phyloP scores from a whole-genome alignment of 306 rosid genomes.

The Gynostemma pentaphyllum region DNA sequence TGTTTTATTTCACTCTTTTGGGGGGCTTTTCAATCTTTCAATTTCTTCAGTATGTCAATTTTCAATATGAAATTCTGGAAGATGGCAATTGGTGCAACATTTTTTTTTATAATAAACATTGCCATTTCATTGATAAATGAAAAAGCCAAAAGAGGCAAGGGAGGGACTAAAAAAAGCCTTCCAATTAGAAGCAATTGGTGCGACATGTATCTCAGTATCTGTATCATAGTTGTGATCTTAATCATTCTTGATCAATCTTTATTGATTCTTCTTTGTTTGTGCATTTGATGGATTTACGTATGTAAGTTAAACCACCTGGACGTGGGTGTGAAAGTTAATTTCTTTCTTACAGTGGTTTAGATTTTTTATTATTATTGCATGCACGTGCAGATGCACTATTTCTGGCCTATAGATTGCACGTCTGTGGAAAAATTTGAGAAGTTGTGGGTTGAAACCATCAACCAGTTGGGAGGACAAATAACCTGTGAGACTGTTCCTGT shows the following conservation, averaged over 20 bases:
- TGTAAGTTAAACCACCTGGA: not conserved
- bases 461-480: constrained; percentile 40
- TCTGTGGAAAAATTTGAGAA: constrained; percentile 46
- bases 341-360: not conserved
- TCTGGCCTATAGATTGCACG: constrained; percentile 56
- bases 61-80: not conserved
- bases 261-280: not conserved
- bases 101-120: too few relatives aligned
- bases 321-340: not conserved
- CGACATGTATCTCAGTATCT: not conserved
- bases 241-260: not conserved
- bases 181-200: too few relatives aligned
- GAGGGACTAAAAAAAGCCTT: too few relatives aligned
- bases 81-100: not conserved
- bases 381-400: constrained; percentile 53
- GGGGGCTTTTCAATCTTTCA: not conserved
- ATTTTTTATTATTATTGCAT: constrained; percentile 7
- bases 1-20: not conserved
- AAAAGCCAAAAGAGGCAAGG: too few relatives aligned
- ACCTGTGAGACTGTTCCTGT: constrained; percentile 45
- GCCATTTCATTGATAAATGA: too few relatives aligned
- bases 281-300: not conserved
- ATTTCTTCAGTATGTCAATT: not conserved
- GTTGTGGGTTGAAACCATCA: constrained; percentile 56
- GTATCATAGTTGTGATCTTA: not conserved